Base-by-base conservation (phyloP, 2,329 filamentous ascomycete species). In the Calcarisporium arbuscula region DNA sequence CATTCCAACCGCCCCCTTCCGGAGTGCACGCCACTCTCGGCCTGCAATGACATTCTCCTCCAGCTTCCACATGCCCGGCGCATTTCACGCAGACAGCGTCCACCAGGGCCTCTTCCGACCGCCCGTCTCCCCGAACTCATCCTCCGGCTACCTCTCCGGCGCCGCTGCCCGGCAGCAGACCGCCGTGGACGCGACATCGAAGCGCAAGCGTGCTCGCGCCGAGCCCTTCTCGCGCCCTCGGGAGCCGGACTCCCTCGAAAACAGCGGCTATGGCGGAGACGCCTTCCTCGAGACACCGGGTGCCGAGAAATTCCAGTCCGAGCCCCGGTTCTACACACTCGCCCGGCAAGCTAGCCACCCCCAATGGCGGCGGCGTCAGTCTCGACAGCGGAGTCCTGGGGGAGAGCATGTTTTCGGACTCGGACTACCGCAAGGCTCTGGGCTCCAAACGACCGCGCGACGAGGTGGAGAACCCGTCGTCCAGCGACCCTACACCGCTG, bases 351-450 rank as follows among this genome's bases (percentile, higher is more conserved):
- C 67, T 76, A 32, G 64, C 69, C 31, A 71, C 68, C 1, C 67
- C 69, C 0, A 56, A 51, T n/a, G 53, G 53, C 23, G 53, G 47
- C 5, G 42, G 43, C 8, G 47, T 49, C 8, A 15, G 23, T 3
- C 31, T 35, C 14, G 23, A 28, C 19, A 51, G 52, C 31, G 56
- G 56, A 11, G 46, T 53, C 17, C 54, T 76, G 36, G 70, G 68
- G 14, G 70, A 76, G 35, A 76, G 72, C 51, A 57, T 69, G 39
- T 74, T 73, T 47, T 77, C 72, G 11, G 74, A 78, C 41, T 55
- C 70, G 15, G 68, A 74, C 46, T 77, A 76, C 48, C 61, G 74
- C 29, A 64, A 65, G 31, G 66, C 62, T 1, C 59, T 77, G 3
- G 72, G 71, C 1, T 66, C 71, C 1, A 70, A 67, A 43, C 56